Base-by-base conservation (phyloP, 768 basidiomycete genomes). In the Mycena belliarum region DNA sequence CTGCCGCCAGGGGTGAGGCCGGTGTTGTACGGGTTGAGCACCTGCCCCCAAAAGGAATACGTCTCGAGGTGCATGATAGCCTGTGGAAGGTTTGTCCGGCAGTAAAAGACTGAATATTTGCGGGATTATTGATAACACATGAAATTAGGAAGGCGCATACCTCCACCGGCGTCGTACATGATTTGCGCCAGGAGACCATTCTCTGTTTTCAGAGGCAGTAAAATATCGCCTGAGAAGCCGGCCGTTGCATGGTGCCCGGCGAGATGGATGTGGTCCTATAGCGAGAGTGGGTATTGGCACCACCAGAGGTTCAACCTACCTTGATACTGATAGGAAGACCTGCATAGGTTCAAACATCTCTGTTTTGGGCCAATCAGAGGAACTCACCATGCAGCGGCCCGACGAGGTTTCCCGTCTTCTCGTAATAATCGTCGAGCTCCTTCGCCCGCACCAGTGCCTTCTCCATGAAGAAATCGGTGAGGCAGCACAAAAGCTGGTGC, bases 1-100 rank as follows among this genome's bases (percentile, higher is more conserved):
- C 80, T 81, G n/a, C 83, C 83, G 14, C 83, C 82, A 1, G 74
- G 66, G 0, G 77, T 79, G 23, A 81, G 65, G 12, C 68, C 46
- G 2, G 73, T 68, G 59, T 82, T 81, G 67, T 70, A 66, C 1
- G 82, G 82, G 54, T 83, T 81, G 28, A 72, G 63, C 43, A 67
- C 69, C 45, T 70, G 69, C n/a, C 72, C 70, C 60, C 70, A 72
- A 50, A 72, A 71, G 18, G 68, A 73, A 38, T 63, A 59, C 16
- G 57, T 69, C 63, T 75, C 69, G 50, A 79, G 55, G 4, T 76
- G 73, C 76, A 77, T 76, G 28, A 79, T 58, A 4, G 71, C 63
- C 63, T 81, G 79, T 0, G 77, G 75, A 29, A 75, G 72, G 55
- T 78, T 79, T 14, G 77, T 79, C 48, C 73, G 73, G n/a, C 71